A percentile compares a stretch with the other conserved stretches of the same genome.
Evolutionary conservation across 352 stramenopile species (phyloP).

Genomic region (Blastocystis sp.): DNA sequence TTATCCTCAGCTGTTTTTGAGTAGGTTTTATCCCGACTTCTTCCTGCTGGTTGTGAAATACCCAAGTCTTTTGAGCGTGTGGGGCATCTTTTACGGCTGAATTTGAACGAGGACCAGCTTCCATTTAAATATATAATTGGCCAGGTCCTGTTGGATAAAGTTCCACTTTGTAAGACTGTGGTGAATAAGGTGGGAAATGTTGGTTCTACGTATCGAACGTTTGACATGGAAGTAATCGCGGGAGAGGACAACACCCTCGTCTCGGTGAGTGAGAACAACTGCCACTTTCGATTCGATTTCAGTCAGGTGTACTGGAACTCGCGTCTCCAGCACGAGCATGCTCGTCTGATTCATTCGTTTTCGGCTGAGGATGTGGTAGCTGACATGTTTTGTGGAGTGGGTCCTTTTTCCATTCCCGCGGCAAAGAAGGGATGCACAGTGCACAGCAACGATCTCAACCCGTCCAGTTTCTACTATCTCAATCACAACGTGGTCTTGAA

Average conservation of each 20-base stretch:
- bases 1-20: neutral
- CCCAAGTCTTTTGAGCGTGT: conserved; percentile 88
- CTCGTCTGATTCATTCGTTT: conserved; percentile 73
- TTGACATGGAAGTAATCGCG: conserved; percentile 82
- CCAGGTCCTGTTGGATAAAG: conserved; percentile 91
- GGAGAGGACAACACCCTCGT: conserved; percentile 76
- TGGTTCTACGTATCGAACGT: conserved; percentile 81
- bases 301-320: conserved; percentile 82
- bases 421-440: conserved; percentile 73
- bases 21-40: conserved; percentile 52
- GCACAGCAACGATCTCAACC: conserved; percentile 80
- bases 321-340: conserved; percentile 77
- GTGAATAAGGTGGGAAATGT: conserved; percentile 95
- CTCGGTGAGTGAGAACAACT: conserved; percentile 75
- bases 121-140: conserved; percentile 92
- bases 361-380: conserved; percentile 69
- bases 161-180: conserved; percentile 83
- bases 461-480: conserved; percentile 74
- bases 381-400: conserved; percentile 83
- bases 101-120: conserved; percentile 83
- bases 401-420: conserved; percentile 78
- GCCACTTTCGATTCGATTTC: conserved; percentile 80
- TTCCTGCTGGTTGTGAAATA: conserved; percentile 77
- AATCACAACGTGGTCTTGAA: conserved; percentile 73
- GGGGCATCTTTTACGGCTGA: conserved; percentile 93